Base-by-base conservation (phyloP, 257 asterid species). In the Cynanchum wilfordii region DNA sequence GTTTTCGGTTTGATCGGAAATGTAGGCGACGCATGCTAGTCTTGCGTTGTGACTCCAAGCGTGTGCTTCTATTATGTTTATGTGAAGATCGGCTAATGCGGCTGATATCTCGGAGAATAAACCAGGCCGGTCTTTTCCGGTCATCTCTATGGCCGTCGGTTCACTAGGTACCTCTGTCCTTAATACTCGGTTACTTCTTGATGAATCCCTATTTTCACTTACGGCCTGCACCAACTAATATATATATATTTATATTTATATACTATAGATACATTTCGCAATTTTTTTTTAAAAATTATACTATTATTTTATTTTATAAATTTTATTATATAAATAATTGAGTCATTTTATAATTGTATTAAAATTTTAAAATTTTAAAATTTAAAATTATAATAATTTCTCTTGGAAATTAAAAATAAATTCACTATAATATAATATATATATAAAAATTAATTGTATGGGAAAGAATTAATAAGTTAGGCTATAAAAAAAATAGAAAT, bases 41-140 rank as follows among this genome's bases (percentile, higher is more conserved):
- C 81, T 87, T 0, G 90, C 84, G 15, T 90, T 90, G 64, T 90
- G 97, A 85, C 86, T 86, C 97, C 97, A 90, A 0, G 96, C 90
- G 36, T 90, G 96, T 5, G 93, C 97, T 63, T 86, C 92, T 0
- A 89, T 82, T 0, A 90, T 79, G 83, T 87, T 87, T 83, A 92
- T 85, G 7, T 86, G 88, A 60, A 89, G 92, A 64, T 91, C 94
- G 6, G 90, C 91, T 38, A 89, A 45, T 33, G 93, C 94, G 8
- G 97, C 97, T 68, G 94, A 89, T 40, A 91, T 89, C 87, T 91
- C 97, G 0, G 97, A 89, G 56, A 91, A 86, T 11, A 91, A 73
- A 0, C 94, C 94, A 0, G 97, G 93, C 75, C 97, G 72, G 80
- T 89, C 97, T 62, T 81, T 89, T 68, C 97, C 97, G 1, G 88